These are phyloP conservation scores for Teunomyces barrocoloradensis DNA, from an alignment of 805 yeast genomes.

Conservation along the genomic window DNA sequence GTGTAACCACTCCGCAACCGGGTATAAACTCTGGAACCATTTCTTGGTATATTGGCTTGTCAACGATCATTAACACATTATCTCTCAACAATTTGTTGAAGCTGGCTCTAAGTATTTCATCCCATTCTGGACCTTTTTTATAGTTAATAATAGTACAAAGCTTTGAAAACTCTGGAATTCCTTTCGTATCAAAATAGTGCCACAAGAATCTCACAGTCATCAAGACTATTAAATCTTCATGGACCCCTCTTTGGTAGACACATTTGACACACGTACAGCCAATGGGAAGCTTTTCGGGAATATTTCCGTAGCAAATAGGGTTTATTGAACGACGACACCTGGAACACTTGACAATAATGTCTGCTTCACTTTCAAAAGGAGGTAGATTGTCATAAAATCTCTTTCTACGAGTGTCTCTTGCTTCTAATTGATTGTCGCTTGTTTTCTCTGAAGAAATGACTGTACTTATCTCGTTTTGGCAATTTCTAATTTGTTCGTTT, in stretches of 20 bases:
- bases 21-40: not conserved
- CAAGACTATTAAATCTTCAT: conserved; percentile 20
- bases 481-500: too few species aligned
- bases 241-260: conserved; percentile 25
- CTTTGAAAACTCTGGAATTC: not conserved
- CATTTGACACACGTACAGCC: conserved; percentile 11
- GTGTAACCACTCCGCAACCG: conserved; percentile 10
- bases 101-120: conserved; percentile 4
- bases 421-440: too few species aligned
- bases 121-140: conserved; percentile 2
- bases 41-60: conserved; percentile 5
- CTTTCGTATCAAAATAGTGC: conserved; percentile 16
- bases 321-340: conserved; percentile 30
- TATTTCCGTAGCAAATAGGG: conserved; percentile 33
- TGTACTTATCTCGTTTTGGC: too few species aligned
- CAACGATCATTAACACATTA: conserved; percentile 8
- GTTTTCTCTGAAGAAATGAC: too few species aligned
- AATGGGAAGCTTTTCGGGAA: not conserved
- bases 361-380: not conserved
- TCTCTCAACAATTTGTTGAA: conserved; percentile 14
- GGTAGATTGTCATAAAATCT: not conserved
- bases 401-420: too few species aligned
- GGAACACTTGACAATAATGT: conserved; percentile 19
- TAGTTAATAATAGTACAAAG: not conserved
- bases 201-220: conserved; percentile 36